phyloP scores from a whole-genome alignment of 1,284 basidiomycete genomes.

The Xerocomus nothofagi region DNA sequence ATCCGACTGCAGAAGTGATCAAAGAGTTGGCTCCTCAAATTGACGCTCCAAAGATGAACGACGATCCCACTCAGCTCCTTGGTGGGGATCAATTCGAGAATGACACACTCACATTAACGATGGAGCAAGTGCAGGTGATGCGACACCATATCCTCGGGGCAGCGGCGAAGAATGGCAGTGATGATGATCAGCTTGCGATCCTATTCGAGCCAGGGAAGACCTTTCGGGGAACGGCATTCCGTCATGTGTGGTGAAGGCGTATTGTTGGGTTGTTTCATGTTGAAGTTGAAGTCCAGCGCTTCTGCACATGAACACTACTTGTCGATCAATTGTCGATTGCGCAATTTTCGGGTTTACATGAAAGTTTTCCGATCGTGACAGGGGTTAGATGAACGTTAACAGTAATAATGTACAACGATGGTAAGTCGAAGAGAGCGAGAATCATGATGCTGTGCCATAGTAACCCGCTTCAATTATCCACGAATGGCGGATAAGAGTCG shows the following conservation, averaged over 20 bases:
- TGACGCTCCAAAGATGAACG: not conserved
- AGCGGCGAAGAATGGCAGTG: constrained; percentile 1
- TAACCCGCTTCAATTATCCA: not conserved
- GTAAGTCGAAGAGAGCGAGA: not conserved
- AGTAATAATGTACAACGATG: constrained; percentile 5
- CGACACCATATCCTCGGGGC: constrained; percentile 18
- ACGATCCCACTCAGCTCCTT: not conserved
- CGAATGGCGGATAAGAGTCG: not conserved
- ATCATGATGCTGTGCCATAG: not conserved
- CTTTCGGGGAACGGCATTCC: constrained; percentile 24
- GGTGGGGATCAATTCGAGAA: constrained; percentile 1
- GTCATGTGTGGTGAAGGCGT: constrained; percentile 27
- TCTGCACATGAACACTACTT: not conserved
- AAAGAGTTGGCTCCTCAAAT: not conserved
- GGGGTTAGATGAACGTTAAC: not conserved
- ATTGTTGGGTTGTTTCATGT: not conserved
- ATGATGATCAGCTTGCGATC: constrained; percentile 12
- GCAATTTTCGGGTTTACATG: not conserved
- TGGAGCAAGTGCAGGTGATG: constrained; percentile 17
- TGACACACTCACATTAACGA: constrained; percentile 20
- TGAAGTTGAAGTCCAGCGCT: not conserved
- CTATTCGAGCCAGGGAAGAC: constrained; percentile 25
- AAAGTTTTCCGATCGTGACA: not conserved
- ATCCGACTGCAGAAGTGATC: constrained; percentile 1
- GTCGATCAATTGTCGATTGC: not conserved